phyloP scores from a whole-genome alignment of 306 rosid species.

The Sindora glabra region DNA sequence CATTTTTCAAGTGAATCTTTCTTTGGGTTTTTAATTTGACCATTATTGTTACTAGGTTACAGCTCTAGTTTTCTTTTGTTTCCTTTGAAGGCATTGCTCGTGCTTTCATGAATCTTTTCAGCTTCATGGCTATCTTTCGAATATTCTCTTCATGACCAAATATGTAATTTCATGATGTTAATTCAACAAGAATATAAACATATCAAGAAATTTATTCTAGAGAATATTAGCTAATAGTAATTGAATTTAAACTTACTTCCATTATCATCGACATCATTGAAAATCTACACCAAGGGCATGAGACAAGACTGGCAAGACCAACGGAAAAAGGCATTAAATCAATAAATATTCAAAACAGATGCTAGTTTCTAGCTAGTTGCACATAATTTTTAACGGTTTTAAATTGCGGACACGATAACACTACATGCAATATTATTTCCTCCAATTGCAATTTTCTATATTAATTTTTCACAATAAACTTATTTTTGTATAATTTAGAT shows the following conservation, averaged over 20 bases:
- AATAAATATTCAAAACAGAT: constrained; percentile 6
- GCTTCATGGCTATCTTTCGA: constrained; percentile 23
- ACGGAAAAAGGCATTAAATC: background rate
- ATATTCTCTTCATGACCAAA: constrained; percentile 30
- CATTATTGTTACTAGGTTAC: constrained; percentile 13
- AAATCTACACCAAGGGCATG: constrained; percentile 32
- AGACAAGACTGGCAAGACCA: background rate
- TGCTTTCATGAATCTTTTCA: constrained; percentile 14
- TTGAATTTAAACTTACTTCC: constrained; percentile 74
- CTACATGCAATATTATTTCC: too few species aligned
- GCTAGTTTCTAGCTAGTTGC: too few species aligned
- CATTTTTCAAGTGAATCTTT: background rate
- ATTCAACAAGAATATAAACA: constrained; percentile 2
- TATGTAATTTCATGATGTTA: constrained; percentile 12
- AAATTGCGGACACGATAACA: too few species aligned
- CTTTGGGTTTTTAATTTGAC: constrained; percentile 18
- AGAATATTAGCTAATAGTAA: constrained; percentile 4
- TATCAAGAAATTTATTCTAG: background rate
- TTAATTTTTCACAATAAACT: too few species aligned
- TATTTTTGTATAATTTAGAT: too few species aligned
- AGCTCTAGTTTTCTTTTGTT: constrained; percentile 6
- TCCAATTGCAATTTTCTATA: too few species aligned
- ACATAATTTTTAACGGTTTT: too few species aligned
- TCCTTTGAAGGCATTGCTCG: constrained; percentile 19
- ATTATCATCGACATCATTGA: constrained; percentile 58